Conservation (phyloP, 176 grass and related monocot species). For the Musa beccarii region DNA sequence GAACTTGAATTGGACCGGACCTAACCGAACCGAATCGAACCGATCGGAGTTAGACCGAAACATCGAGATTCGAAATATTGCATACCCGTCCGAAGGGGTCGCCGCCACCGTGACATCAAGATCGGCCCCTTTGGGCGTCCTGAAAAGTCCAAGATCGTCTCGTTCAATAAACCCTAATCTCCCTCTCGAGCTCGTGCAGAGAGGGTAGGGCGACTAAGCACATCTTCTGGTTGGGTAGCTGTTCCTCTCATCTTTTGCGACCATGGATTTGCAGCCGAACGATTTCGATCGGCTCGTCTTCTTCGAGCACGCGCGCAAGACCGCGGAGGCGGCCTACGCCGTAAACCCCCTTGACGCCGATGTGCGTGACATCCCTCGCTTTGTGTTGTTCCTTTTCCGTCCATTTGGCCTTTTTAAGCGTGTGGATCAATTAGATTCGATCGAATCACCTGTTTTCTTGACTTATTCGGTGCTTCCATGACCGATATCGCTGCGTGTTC, state of each 20-base stretch:
- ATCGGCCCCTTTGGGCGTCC: no score
- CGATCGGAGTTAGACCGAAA: no score
- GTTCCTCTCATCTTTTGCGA: neutral
- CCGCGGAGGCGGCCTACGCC: conserved; percentile 27
- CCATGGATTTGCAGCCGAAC: conserved; percentile 29
- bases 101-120: no score
- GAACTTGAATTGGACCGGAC: no score
- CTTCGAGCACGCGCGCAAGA: conserved; percentile 41
- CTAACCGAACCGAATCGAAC: no score
- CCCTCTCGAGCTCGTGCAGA: neutral
- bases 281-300: conserved; percentile 36
- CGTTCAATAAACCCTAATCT: neutral
- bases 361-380: conserved; percentile 3
- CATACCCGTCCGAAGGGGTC: no score
- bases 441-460: neutral
- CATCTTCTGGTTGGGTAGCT: neutral
- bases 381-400: neutral
- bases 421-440: neutral
- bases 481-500: no score
- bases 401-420: neutral
- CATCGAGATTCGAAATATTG: no score
- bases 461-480: neutral
- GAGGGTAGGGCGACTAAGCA: neutral
- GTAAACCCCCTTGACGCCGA: conserved; percentile 39
- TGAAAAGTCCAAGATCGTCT: no score